A percentile compares a stretch with the other conserved stretches of the same genome.
Conservation (phyloP, 2,329 filamentous ascomycete species). For the Penicillium paneum region DNA sequence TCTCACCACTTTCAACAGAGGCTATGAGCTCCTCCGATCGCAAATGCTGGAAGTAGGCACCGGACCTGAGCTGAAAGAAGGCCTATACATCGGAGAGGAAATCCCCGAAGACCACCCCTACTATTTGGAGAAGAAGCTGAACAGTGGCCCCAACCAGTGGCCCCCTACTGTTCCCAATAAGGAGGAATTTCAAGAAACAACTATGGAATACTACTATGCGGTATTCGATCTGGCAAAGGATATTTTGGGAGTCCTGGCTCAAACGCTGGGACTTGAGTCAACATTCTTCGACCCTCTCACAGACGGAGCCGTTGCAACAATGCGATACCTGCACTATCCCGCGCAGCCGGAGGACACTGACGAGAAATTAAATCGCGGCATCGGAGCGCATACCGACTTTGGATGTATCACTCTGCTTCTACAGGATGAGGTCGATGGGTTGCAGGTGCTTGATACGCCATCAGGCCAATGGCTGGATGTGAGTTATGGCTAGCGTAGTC, state of each 20-base stretch:
- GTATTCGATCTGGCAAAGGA: conserved; percentile 42
- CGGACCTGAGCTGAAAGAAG: conserved; percentile 45
- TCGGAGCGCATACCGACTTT: conserved; percentile 47
- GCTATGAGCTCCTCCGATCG: conserved; percentile 44
- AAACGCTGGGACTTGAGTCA: conserved; percentile 40
- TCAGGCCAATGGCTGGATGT: conserved; percentile 35
- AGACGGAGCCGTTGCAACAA: conserved; percentile 39
- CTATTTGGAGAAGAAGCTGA: conserved; percentile 38
- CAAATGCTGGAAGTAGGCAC: conserved; percentile 45
- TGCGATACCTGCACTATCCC: conserved; percentile 46
- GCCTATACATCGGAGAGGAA: conserved; percentile 45
- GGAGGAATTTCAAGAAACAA: conserved; percentile 38
- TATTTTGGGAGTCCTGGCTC: conserved; percentile 41
- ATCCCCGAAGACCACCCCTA: conserved; percentile 40
- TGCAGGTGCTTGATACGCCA: conserved; percentile 35
- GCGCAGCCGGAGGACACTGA: conserved; percentile 39
- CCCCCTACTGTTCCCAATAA: conserved; percentile 23
- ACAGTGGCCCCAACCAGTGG: conserved; percentile 44
- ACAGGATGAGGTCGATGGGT: conserved; percentile 41
- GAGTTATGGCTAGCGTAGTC: neutral
- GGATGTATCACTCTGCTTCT: conserved; percentile 43
- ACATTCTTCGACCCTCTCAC: conserved; percentile 39
- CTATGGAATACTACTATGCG: conserved; percentile 42
- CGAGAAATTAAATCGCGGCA: conserved; percentile 37
- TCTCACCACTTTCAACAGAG: conserved; percentile 42